These are phyloP conservation scores for Dryas integrifolia DNA, from an alignment of 331 rosid genomes.

Conservation along the genomic window DNA sequence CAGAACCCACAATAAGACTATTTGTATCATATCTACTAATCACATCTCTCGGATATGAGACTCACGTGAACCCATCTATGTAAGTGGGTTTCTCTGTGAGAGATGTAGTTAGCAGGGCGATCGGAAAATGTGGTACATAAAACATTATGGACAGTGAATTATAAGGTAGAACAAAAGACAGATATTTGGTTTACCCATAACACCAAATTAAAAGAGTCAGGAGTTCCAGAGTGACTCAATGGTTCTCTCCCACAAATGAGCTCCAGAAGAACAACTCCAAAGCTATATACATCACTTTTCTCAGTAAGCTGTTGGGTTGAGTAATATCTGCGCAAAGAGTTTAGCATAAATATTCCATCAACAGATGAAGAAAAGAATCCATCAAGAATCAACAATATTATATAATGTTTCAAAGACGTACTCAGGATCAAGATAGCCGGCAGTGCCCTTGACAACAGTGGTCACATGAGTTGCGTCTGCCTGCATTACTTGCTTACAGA, in stretches of 20 bases:
- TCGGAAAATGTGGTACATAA: no score
- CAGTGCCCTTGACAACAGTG: constrained; percentile 91
- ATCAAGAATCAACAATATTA: background rate
- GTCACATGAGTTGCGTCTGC: constrained; percentile 91
- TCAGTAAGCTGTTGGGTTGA: constrained; percentile 79
- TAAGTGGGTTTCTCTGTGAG: no score
- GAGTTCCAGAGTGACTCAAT: constrained; percentile 71
- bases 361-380: background rate
- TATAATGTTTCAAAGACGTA: constrained; percentile 30
- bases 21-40: no score
- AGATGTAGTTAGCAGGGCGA: no score
- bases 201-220: constrained; percentile 91
- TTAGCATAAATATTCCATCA: background rate
- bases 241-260: constrained; percentile 97
- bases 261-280: constrained; percentile 88
- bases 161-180: no score
- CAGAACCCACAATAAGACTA: background rate
- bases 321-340: constrained; percentile 53
- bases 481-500: constrained; percentile 72
- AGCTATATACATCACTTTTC: constrained; percentile 92
- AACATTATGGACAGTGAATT: no score
- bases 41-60: no score
- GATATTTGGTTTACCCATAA: constrained; percentile 58
- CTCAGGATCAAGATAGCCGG: constrained; percentile 97
- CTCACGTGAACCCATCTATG: no score